These are phyloP conservation scores for Cucurbita ficifolia DNA, from an alignment of 306 rosid species.

Conservation along the genomic window DNA sequence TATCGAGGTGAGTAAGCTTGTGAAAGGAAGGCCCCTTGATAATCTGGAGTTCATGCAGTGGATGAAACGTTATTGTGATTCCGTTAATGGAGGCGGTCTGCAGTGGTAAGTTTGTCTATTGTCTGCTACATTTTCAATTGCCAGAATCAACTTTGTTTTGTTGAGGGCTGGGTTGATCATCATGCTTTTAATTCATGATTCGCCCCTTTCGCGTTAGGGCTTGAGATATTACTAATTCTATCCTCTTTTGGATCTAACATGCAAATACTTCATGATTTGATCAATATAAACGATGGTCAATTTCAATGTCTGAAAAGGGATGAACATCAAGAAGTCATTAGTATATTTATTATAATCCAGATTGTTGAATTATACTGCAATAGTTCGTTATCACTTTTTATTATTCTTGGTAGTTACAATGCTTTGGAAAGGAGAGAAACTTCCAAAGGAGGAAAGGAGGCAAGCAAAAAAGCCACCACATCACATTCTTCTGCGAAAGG, in stretches of 20 bases:
- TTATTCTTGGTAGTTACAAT: conserved; percentile 40
- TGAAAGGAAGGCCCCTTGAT: conserved; percentile 87
- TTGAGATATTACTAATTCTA: background rate
- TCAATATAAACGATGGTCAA: background rate
- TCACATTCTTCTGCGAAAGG: conserved; percentile 54
- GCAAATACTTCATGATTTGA: background rate
- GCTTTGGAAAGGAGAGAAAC: conserved; percentile 76
- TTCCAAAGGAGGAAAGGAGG: conserved; percentile 78
- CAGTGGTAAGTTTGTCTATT: conserved; percentile 24
- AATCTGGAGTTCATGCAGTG: conserved; percentile 96
- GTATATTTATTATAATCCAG: background rate
- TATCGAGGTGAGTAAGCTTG: conserved; percentile 82
- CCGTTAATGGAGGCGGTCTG: conserved; percentile 40
- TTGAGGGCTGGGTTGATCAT: too few species aligned
- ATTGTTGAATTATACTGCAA: background rate
- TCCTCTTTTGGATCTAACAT: background rate
- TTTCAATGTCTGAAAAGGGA: background rate
- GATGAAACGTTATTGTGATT: conserved; percentile 91
- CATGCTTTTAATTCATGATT: background rate
- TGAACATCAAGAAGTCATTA: background rate
- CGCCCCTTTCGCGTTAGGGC: background rate
- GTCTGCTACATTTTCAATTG: background rate
- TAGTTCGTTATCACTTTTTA: background rate
- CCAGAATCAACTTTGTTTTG: background rate
- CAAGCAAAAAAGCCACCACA: conserved; percentile 40